These are phyloP conservation scores for Xylaria sp. DNA, from an alignment of 2,329 filamentous ascomycete species.

Conservation along the genomic window DNA sequence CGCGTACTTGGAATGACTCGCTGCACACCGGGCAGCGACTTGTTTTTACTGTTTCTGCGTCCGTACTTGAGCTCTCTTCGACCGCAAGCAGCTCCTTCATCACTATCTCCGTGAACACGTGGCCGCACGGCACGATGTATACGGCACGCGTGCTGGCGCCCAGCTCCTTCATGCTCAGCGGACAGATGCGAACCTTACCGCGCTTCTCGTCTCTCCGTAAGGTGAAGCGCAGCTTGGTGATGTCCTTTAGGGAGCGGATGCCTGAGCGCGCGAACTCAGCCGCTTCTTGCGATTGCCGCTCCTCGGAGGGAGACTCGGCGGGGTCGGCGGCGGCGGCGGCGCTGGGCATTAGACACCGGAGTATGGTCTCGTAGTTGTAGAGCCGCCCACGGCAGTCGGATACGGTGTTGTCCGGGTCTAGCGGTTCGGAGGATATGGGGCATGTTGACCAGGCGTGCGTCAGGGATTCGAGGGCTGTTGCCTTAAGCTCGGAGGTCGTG, in stretches of 20 bases:
- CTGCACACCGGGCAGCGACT: constrained; percentile 77
- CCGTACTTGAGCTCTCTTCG: constrained; percentile 28
- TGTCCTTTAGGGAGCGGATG: constrained; percentile 86
- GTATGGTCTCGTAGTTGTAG: constrained; percentile 93
- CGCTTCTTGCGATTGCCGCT: constrained; percentile 34
- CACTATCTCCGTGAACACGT: constrained; percentile 89
- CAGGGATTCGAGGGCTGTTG: constrained; percentile 84
- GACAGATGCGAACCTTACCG: constrained; percentile 79
- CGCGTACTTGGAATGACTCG: constrained; percentile 74
- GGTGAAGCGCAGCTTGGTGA: constrained; percentile 83
- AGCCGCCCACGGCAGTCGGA: constrained; percentile 86
- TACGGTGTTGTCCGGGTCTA: constrained; percentile 77
- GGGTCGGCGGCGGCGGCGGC: constrained; percentile 66
- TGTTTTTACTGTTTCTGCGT: constrained; percentile 53
- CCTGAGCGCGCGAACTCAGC: constrained; percentile 60
- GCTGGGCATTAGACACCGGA: constrained; percentile 68
- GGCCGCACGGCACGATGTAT: constrained; percentile 93
- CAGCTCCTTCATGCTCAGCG: constrained; percentile 86
- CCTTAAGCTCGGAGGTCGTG: constrained; percentile 88
- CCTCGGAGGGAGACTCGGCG: constrained; percentile 1
- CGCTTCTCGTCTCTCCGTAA: constrained; percentile 52
- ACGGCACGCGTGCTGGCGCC: constrained; percentile 83
- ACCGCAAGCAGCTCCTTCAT: constrained; percentile 75
- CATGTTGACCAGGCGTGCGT: constrained; percentile 89
- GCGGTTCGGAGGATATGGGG: constrained; percentile 81